Base-by-base conservation (phyloP, 2,329 filamentous ascomycete genomes). In the Thielaviopsis ethacetica region DNA sequence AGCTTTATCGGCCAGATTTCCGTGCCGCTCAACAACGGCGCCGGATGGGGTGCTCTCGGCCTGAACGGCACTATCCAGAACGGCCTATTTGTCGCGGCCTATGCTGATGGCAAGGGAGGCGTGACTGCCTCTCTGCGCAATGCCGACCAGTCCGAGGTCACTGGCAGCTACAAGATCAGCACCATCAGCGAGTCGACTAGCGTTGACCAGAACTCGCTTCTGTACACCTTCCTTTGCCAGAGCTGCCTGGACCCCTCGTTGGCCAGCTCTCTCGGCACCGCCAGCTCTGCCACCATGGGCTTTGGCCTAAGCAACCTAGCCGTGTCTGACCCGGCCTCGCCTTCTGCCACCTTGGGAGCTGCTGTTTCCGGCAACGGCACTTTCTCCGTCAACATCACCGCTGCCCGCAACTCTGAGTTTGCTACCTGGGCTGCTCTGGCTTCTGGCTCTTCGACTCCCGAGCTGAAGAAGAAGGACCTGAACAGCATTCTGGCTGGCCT, bases 1-100 rank as follows among this genome's bases (percentile, higher is more conserved):
- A 52, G 63, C n/a, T 75, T 76, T 65, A 76, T 77, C 54, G 74
- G 72, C 7, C 75, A 76, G 61, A 68, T 78, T 13, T 69, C 72
- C 19, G 72, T 73, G 59, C 72, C 71, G 0, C 66, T 71, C 1
- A 63, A 62, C 12, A 68, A 70, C 53, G 71, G 72, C 2, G 69
- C 67, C 2, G 75, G 75, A 22, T 76, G 72, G 72, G 72, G 71
- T 51, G 72, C 72, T n/a, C 69, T 73, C 50, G 71, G 69, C n/a
- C 64, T 76, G 17, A 72, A 70, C 0, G 72, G 72, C 3, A 68
- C 70, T 7, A 76, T 77, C 73, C 65, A 73, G 53, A 71, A 70
- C 9, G 71, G 73, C 21, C 68, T 77, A 21, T 67, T 77, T 27
- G 67, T 77, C 9, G 68, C 71, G 0, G 72, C 70, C 3, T 77